Evolutionary conservation across 768 basidiomycete genomes (phyloP).

Genomic region (Lepiota subincarnata): DNA sequence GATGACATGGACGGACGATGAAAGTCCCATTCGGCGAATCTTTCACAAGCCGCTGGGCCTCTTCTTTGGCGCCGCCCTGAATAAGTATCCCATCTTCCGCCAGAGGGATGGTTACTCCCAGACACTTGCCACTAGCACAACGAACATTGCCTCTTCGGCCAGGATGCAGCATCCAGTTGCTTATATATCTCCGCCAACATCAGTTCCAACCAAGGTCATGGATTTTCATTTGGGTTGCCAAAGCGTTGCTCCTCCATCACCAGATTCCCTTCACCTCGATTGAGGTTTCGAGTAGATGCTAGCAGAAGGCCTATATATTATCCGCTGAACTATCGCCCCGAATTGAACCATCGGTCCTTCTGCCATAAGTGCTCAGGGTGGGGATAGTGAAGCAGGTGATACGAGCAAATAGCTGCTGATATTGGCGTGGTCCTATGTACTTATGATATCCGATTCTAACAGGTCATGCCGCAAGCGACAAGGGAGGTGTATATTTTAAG

Average conservation of each 20-base stretch:
- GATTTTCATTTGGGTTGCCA: no score
- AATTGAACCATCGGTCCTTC: no score
- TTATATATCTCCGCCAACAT: no score
- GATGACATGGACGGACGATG: background rate
- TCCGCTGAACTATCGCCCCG: no score
- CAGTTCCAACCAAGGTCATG: no score
- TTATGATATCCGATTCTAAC: background rate
- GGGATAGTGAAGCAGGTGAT: no score
- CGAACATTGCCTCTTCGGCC: no score
- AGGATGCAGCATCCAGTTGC: no score
- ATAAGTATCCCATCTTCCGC: background rate
- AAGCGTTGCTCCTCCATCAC: no score
- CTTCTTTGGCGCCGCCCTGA: background rate
- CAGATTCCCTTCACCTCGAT: background rate
- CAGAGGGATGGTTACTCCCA: background rate
- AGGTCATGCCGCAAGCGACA: background rate
- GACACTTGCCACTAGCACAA: background rate
- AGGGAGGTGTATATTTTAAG: background rate
- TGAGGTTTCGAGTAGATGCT: background rate
- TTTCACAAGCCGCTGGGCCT: constrained; percentile 3
- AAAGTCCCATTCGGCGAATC: constrained; percentile 1
- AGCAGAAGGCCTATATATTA: no score
- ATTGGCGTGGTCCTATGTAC: background rate
- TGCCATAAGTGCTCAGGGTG: no score
- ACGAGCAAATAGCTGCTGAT: background rate